A percentile compares a stretch with the other conserved stretches of the same genome.
phyloP scores from a whole-genome alignment of 2,329 filamentous ascomycete genomes.

The Colletotrichum simmondsii region DNA sequence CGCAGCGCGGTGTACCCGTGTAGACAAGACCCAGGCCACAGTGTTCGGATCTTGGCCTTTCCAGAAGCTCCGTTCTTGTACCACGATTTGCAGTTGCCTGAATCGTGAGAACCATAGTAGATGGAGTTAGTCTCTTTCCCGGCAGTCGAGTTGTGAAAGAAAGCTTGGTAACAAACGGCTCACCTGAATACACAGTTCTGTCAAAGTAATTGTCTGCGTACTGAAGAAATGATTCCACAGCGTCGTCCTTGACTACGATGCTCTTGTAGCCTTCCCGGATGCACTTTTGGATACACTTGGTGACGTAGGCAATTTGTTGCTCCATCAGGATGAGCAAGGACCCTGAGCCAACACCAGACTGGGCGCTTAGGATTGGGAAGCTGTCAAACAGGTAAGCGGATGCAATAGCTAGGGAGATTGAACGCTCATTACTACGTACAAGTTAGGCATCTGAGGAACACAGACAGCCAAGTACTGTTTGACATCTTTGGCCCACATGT shows the following conservation, averaged over 20 bases:
- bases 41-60: background rate
- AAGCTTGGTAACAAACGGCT: too few species aligned
- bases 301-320: background rate
- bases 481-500: background rate
- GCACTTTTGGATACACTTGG: slow-evolving; percentile 1
- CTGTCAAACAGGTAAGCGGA: background rate
- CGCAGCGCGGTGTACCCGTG: background rate
- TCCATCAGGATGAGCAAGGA: slow-evolving; percentile 2
- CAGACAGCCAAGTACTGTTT: background rate
- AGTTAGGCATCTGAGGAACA: background rate
- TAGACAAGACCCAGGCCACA: slow-evolving; percentile 5
- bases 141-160: too few species aligned
- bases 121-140: background rate
- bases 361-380: background rate
- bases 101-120: background rate
- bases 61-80: background rate
- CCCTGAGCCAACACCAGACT: background rate
- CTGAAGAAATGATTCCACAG: background rate
- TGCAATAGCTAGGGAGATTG: fast-evolving
- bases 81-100: background rate
- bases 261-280: background rate
- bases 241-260: background rate
- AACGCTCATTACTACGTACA: background rate
- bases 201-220: slow-evolving; percentile 11
- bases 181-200: background rate